These are phyloP conservation scores for Helichrysum umbraculigerum DNA, from an alignment of 129 eudicot genomes.

Conservation along the genomic window DNA sequence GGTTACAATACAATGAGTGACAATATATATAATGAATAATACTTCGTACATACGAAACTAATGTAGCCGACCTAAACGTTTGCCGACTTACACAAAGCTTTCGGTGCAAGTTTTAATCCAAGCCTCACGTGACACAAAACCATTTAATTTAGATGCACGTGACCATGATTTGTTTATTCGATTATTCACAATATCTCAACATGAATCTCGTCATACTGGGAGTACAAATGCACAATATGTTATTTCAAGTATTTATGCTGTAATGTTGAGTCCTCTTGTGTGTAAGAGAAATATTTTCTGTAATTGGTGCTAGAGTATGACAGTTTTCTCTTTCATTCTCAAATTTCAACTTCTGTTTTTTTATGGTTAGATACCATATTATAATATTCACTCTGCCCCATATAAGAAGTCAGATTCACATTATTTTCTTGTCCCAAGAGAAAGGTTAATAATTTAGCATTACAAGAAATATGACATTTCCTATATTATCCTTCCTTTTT, in stretches of 20 bases:
- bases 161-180: too few species aligned
- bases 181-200: too few species aligned
- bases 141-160: too few species aligned
- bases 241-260: background rate
- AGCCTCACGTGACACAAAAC: too few species aligned
- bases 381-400: background rate
- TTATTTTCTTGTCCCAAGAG: background rate
- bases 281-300: background rate
- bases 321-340: background rate
- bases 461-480: constrained; percentile 4
- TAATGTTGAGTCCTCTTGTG: background rate
- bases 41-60: too few species aligned
- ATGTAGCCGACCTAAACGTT: too few species aligned
- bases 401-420: constrained; percentile 8
- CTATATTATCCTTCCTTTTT: background rate
- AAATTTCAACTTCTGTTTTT: background rate
- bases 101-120: too few species aligned
- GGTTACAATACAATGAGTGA: too few species aligned
- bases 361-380: background rate
- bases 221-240: background rate
- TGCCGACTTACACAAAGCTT: too few species aligned
- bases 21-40: too few species aligned
- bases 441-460: constrained; percentile 1
- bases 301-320: constrained; percentile 9
- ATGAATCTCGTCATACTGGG: too few species aligned